These are phyloP conservation scores for Yamadazyma trypodendri DNA, from an alignment of 1,139 yeast species.

Conservation along the genomic window DNA sequence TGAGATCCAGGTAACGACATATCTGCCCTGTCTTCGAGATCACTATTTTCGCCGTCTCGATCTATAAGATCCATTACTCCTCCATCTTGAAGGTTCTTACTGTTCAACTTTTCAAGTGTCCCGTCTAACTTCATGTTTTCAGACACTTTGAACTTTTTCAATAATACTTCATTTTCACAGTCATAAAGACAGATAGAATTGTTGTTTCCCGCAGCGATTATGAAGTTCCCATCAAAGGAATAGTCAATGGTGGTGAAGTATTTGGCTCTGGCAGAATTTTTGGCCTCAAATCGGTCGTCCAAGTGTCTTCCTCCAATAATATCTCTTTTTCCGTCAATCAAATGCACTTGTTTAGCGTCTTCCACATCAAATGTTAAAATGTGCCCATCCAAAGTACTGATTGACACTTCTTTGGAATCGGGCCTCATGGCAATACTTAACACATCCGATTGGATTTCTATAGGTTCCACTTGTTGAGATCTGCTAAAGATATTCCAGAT, in stretches of 20 bases:
- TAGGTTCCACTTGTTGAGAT: slow-evolving; percentile 84
- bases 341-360: slow-evolving; percentile 74
- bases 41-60: slow-evolving; percentile 81
- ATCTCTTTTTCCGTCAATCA: slow-evolving; percentile 84
- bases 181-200: slow-evolving; percentile 91
- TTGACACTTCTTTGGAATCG: slow-evolving; percentile 87
- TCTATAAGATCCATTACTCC: slow-evolving; percentile 85
- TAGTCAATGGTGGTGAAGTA: slow-evolving; percentile 79
- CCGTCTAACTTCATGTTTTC: slow-evolving; percentile 91
- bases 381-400: slow-evolving; percentile 87
- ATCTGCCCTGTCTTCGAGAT: slow-evolving; percentile 80
- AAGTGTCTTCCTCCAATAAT: slow-evolving; percentile 83
- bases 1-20: slow-evolving; percentile 81
- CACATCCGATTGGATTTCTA: slow-evolving; percentile 84
- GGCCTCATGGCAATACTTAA: slow-evolving; percentile 83
- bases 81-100: slow-evolving; percentile 80
- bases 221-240: slow-evolving; percentile 84
- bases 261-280: slow-evolving; percentile 81
- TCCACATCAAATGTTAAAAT: slow-evolving; percentile 81
- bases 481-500: slow-evolving; percentile 92
- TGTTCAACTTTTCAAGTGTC: slow-evolving; percentile 75
- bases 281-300: slow-evolving; percentile 78
- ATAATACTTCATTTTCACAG: slow-evolving; percentile 78
- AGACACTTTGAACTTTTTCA: slow-evolving; percentile 80
- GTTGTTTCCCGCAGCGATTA: slow-evolving; percentile 92